Percentiles rank a stretch among this genome's conserved stretches.
phyloP scores from a whole-genome alignment of 148 eudicot species.

The Persicaria maculosa region DNA sequence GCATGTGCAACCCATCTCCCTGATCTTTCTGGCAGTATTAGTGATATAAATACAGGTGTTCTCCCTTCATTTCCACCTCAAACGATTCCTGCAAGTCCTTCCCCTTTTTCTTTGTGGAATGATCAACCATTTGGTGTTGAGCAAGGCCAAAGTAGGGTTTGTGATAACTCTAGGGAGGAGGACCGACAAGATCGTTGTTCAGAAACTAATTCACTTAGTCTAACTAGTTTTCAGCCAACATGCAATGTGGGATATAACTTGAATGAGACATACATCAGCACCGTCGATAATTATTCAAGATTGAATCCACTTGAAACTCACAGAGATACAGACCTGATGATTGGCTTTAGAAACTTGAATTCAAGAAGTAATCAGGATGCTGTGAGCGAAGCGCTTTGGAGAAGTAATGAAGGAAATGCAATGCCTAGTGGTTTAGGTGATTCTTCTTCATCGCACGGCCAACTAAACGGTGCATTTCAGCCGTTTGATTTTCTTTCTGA shows the following conservation, averaged over 20 bases:
- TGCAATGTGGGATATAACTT: slow-evolving; percentile 36
- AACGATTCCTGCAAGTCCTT: slow-evolving; percentile 24
- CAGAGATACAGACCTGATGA: slow-evolving; percentile 47
- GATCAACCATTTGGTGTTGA: slow-evolving; percentile 43
- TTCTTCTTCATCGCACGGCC: slow-evolving; percentile 46
- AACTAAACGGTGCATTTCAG: slow-evolving; percentile 42
- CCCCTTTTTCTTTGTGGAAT: slow-evolving; percentile 40
- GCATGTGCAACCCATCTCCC: slow-evolving; percentile 31
- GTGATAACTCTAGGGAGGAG: slow-evolving; percentile 29
- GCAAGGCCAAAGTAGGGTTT: slow-evolving; percentile 29
- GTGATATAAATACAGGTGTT: slow-evolving; percentile 32
- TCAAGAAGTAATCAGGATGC: slow-evolving; percentile 36
- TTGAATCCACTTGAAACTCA: slow-evolving; percentile 34
- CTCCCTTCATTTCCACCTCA: slow-evolving; percentile 30
- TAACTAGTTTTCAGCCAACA: slow-evolving; percentile 42
- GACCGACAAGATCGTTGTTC: slow-evolving; percentile 37
- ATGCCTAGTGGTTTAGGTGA: slow-evolving; percentile 40
- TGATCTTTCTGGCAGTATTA: slow-evolving; percentile 37
- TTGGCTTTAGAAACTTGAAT: slow-evolving; percentile 52
- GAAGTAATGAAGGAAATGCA: slow-evolving; percentile 43
- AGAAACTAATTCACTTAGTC: slow-evolving; percentile 40
- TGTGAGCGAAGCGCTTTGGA: slow-evolving; percentile 52
- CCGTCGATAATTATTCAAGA: slow-evolving; percentile 47
- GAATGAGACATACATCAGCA: slow-evolving; percentile 33
- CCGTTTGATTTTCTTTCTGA: slow-evolving; percentile 48